Conservation (phyloP, 2,329 filamentous ascomycete genomes). For the Fusarium begoniae region DNA sequence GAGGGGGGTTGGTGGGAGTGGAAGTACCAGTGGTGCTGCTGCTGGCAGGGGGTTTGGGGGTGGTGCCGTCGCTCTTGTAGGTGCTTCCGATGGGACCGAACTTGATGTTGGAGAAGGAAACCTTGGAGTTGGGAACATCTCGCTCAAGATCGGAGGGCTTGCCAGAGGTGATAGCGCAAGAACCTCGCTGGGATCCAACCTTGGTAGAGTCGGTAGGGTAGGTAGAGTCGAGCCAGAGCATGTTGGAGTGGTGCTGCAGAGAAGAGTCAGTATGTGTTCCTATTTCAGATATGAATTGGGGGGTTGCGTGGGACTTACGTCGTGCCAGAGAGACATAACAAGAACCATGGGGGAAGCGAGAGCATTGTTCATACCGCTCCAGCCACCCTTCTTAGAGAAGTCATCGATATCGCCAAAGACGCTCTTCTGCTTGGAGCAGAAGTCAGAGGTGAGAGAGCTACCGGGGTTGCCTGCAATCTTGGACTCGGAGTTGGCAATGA, state of each 20-base stretch:
- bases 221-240: conserved; percentile 79
- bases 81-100: conserved; percentile 65
- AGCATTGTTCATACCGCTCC: conserved; percentile 63
- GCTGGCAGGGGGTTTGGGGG: conserved; percentile 18
- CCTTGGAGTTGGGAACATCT: conserved; percentile 56
- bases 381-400: conserved; percentile 66
- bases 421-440: conserved; percentile 67
- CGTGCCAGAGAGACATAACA: conserved; percentile 67
- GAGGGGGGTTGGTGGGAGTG: too few relatives aligned
- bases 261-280: conserved; percentile 8
- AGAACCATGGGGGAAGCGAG: conserved; percentile 57
- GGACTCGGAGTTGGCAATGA: conserved; percentile 63
- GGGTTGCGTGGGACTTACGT: conserved; percentile 50
- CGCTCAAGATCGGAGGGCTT: conserved; percentile 54
- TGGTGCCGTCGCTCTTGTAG: conserved; percentile 38
- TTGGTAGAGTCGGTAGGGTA: conserved; percentile 62
- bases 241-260: conserved; percentile 64
- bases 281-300: neutral
- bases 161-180: conserved; percentile 62
- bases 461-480: conserved; percentile 51
- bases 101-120: conserved; percentile 68
- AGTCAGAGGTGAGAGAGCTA: conserved; percentile 64
- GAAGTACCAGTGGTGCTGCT: neutral
- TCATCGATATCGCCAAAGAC: conserved; percentile 63
- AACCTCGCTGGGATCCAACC: conserved; percentile 63